A percentile compares a stretch with the other conserved stretches of the same genome.
Evolutionary conservation across 352 stramenopile species (phyloP).

Genomic region (Blastocystis sp.): DNA sequence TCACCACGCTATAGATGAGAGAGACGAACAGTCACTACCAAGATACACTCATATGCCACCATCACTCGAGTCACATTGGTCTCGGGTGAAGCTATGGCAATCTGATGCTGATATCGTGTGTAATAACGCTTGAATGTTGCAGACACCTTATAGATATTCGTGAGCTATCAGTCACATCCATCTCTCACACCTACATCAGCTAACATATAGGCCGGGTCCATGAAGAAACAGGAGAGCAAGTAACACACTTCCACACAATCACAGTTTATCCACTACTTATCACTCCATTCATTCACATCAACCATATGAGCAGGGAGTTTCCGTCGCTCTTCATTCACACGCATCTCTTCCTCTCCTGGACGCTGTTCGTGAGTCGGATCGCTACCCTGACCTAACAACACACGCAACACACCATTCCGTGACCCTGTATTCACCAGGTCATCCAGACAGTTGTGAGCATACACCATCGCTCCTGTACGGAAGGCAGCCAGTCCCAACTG

Average conservation of each 20-base stretch:
- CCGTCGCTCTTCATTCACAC: constrained; percentile 85
- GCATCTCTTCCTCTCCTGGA: constrained; percentile 90
- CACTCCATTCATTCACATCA: neutral
- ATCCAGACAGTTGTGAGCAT: constrained; percentile 91
- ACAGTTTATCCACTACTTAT: constrained; percentile 88
- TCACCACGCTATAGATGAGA: neutral
- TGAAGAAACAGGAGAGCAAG: constrained; percentile 94
- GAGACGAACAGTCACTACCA: neutral
- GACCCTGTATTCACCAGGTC: constrained; percentile 88
- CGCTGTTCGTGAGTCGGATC: constrained; percentile 79
- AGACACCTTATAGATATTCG: constrained; percentile 23
- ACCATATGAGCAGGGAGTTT: constrained; percentile 95
- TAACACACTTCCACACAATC: constrained; percentile 95
- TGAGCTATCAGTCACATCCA: neutral
- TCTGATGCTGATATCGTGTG: neutral
- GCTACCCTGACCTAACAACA: constrained; percentile 91
- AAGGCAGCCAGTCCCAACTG: constrained; percentile 92
- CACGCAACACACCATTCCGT: constrained; percentile 80
- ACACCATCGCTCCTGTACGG: constrained; percentile 87
- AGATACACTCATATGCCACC: neutral
- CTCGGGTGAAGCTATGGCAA: neutral
- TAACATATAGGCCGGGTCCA: constrained; percentile 92
- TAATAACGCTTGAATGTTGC: constrained; percentile 23
- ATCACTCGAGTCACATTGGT: constrained; percentile 1
- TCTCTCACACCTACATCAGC: constrained; percentile 2